Conservation (phyloP, 176 grass and related monocot genomes). For the Avena eriantha region DNA sequence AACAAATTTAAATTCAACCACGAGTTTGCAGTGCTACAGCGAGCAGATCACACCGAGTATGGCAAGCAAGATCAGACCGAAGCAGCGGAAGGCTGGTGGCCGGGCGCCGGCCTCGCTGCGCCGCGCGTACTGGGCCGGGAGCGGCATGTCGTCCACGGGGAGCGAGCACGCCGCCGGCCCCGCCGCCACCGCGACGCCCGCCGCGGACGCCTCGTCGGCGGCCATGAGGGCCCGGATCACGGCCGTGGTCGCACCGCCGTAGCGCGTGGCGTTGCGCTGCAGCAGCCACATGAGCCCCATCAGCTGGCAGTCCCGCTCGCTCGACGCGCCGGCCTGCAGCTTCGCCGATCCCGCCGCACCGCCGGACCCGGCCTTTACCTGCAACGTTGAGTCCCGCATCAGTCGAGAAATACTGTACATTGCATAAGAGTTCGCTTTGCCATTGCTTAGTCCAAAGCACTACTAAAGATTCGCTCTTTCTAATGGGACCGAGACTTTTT, state of each 20-base stretch:
- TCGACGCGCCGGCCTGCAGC: slow-evolving; percentile 13
- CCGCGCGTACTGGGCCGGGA: slow-evolving; percentile 64
- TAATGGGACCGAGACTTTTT: not conserved
- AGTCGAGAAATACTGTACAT: not conserved
- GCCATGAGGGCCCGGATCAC: slow-evolving; percentile 82
- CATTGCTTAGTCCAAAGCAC: not conserved
- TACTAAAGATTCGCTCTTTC: slow-evolving; percentile 21
- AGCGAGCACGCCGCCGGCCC: slow-evolving; percentile 69
- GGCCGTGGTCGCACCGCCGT: slow-evolving; percentile 61
- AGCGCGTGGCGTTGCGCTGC: slow-evolving; percentile 70
- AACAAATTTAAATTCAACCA: slow-evolving; percentile 33
- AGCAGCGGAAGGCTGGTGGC: not conserved
- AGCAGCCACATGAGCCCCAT: slow-evolving; percentile 97
- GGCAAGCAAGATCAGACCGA: slow-evolving; percentile 21
- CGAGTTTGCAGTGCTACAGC: slow-evolving; percentile 23
- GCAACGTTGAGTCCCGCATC: not conserved
- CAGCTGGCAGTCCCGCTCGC: slow-evolving; percentile 80
- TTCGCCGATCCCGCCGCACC: slow-evolving; percentile 7
- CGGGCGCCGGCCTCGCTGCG: slow-evolving; percentile 21
- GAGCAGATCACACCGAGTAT: not conserved
- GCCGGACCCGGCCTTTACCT: slow-evolving; percentile 50
- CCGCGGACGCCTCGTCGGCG: slow-evolving; percentile 62
- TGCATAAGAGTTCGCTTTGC: not conserved
- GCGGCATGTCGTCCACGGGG: slow-evolving; percentile 63
- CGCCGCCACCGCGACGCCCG: slow-evolving; percentile 6